A percentile compares a stretch with the other conserved stretches of the same genome.
Evolutionary conservation across 202 grass and related monocot species (phyloP).

Genomic region (Digitaria exilis): DNA sequence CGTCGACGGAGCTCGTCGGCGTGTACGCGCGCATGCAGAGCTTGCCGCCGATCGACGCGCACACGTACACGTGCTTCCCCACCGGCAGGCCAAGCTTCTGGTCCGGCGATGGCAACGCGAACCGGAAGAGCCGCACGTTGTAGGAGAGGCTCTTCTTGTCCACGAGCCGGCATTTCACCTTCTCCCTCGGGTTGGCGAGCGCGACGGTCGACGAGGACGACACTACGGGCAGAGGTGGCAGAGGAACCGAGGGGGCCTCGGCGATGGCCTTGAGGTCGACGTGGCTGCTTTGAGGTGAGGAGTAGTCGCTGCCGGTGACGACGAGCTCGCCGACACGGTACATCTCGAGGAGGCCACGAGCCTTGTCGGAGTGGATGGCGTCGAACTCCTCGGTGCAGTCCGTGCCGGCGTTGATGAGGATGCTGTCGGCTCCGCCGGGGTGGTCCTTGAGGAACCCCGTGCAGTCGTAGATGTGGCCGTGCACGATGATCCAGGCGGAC

Average conservation of each 20-base stretch:
- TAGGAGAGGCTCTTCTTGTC: constrained; percentile 76
- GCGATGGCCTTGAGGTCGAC: constrained; percentile 59
- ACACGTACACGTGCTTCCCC: constrained; percentile 85
- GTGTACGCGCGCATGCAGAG: constrained; percentile 90
- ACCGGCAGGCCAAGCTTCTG: constrained; percentile 69
- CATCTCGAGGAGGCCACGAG: constrained; percentile 74
- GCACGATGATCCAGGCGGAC: constrained; percentile 88
- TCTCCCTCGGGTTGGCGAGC: constrained; percentile 75
- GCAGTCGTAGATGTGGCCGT: constrained; percentile 90
- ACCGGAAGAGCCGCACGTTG: constrained; percentile 85
- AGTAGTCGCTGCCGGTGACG: constrained; percentile 67
- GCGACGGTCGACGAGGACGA: constrained; percentile 50
- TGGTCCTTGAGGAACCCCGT: constrained; percentile 83
- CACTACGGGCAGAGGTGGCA: too few species aligned
- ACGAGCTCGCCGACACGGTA: constrained; percentile 92
- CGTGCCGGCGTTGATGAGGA: constrained; percentile 87
- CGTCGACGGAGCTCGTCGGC: constrained; percentile 72
- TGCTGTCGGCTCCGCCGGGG: constrained; percentile 89
- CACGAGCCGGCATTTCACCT: constrained; percentile 66
- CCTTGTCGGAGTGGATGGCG: constrained; percentile 89
- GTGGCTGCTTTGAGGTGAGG: constrained; percentile 23
- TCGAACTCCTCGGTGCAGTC: constrained; percentile 99
- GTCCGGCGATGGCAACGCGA: constrained; percentile 68
- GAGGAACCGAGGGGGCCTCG: constrained; percentile 30
- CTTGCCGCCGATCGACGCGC: constrained; percentile 66